Evolutionary conservation across 2,329 filamentous ascomycete genomes (phyloP).

Genomic region (Aspergillus brasiliensis): DNA sequence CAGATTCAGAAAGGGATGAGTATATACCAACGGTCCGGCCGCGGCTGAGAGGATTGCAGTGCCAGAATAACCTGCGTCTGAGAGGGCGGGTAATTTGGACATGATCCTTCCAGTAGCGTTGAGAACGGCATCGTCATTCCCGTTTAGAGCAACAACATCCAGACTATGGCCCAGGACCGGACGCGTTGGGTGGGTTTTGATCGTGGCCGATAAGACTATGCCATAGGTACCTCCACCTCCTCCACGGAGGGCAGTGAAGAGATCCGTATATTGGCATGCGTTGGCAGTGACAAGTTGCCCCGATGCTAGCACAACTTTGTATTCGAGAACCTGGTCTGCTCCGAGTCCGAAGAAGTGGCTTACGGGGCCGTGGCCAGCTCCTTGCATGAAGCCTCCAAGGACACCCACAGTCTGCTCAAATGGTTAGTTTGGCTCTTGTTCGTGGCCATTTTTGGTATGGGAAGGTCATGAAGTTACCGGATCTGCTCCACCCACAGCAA

Average conservation of each 20-base stretch:
- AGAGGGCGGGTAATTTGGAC: constrained; percentile 12
- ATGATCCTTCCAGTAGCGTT: constrained; percentile 5
- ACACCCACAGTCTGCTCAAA: constrained; percentile 20
- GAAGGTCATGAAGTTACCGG: constrained; percentile 11
- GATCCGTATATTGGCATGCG: constrained; percentile 34
- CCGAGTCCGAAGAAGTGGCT: constrained; percentile 46
- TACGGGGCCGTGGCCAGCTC: constrained; percentile 47
- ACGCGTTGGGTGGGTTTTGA: constrained; percentile 20
- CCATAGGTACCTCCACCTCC: constrained; percentile 40
- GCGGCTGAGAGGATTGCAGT: not conserved
- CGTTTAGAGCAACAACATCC: not conserved
- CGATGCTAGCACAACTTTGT: constrained; percentile 43
- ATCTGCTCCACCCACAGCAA: constrained; percentile 35
- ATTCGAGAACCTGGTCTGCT: constrained; percentile 50
- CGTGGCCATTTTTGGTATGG: not conserved
- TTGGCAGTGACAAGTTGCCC: constrained; percentile 40
- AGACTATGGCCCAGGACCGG: constrained; percentile 13
- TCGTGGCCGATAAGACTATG: constrained; percentile 22
- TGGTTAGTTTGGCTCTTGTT: not conserved
- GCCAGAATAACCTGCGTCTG: constrained; percentile 17
- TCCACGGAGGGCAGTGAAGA: constrained; percentile 40
- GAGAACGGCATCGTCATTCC: not conserved
- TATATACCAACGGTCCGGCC: constrained; percentile 3
- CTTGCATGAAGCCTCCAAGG: constrained; percentile 43
- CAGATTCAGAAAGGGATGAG: constrained; percentile 9